phyloP scores from a whole-genome alignment of 1,139 yeast genomes.

The Scheffersomyces cryptocercus region DNA sequence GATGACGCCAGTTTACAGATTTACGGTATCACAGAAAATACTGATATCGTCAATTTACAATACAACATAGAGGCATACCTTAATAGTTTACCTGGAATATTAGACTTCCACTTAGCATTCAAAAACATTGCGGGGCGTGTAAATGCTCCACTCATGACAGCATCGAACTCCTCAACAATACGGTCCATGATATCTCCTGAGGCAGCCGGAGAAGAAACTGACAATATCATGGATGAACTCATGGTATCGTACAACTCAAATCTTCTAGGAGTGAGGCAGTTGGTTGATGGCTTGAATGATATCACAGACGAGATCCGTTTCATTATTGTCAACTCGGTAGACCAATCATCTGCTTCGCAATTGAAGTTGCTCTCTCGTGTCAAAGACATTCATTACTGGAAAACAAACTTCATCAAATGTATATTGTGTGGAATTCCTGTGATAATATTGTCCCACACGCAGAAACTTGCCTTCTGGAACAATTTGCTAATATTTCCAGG shows the following conservation, averaged over 20 bases:
- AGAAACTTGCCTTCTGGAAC: constrained; percentile 33
- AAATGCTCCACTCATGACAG: constrained; percentile 9
- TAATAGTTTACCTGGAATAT: constrained; percentile 32
- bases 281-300: constrained; percentile 45
- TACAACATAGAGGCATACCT: constrained; percentile 44
- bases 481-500: constrained; percentile 46
- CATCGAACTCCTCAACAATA: constrained; percentile 14
- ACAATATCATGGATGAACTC: constrained; percentile 34
- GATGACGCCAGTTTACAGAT: constrained; percentile 35
- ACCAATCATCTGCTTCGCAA: constrained; percentile 58
- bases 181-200: constrained; percentile 14
- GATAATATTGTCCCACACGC: constrained; percentile 54
- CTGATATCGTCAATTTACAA: constrained; percentile 31
- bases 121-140: constrained; percentile 8
- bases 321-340: constrained; percentile 44
- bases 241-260: constrained; percentile 44
- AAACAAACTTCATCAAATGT: constrained; percentile 51
- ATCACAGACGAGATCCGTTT: constrained; percentile 29
- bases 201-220: constrained; percentile 12
- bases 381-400: constrained; percentile 76
- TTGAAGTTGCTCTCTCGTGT: constrained; percentile 65
- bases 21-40: constrained; percentile 28
- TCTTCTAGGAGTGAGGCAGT: constrained; percentile 55
- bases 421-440: constrained; percentile 64
- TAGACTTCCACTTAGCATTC: constrained; percentile 23